Percentiles rank a stretch among this genome's conserved stretches.
phyloP scores from a whole-genome alignment of 1,284 basidiomycete species.

The Mycocalia duriaeana region DNA sequence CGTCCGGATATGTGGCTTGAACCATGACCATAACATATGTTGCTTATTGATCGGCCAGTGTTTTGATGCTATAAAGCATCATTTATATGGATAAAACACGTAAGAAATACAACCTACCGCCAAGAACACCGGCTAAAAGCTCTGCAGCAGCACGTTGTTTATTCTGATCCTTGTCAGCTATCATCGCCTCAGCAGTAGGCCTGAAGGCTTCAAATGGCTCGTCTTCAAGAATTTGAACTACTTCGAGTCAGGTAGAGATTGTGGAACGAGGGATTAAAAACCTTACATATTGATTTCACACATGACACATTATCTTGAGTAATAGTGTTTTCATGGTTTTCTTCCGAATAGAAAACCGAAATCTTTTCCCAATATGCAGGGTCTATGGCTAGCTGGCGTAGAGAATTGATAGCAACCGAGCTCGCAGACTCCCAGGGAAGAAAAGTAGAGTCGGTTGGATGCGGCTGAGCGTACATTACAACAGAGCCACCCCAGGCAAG shows the following conservation, averaged over 20 bases:
- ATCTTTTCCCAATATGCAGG: constrained; percentile 58
- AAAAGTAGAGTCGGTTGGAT: constrained; percentile 43
- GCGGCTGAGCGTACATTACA: constrained; percentile 44
- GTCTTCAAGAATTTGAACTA: constrained; percentile 68
- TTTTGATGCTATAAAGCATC: constrained; percentile 54
- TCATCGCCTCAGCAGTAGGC: constrained; percentile 49
- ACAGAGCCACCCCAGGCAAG: constrained; percentile 47
- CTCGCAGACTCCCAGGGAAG: constrained; percentile 52
- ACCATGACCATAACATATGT: constrained; percentile 77
- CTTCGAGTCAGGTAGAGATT: constrained; percentile 7
- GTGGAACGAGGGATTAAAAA: neutral
- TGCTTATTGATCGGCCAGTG: constrained; percentile 82
- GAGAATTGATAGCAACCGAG: constrained; percentile 37
- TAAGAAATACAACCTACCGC: constrained; percentile 32
- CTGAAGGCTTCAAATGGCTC: constrained; percentile 54
- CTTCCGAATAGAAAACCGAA: constrained; percentile 57
- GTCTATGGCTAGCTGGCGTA: constrained; percentile 41
- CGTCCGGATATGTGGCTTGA: constrained; percentile 61
- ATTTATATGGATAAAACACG: constrained; percentile 3
- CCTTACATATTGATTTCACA: constrained; percentile 70
- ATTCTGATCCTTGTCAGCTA: constrained; percentile 63
- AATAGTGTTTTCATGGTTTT: constrained; percentile 56
- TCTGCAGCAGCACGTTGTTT: constrained; percentile 89
- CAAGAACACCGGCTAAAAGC: constrained; percentile 75
- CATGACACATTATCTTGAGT: constrained; percentile 66